Conservation (phyloP, 2,329 filamentous ascomycete genomes). For the Fusarium heterosporum region DNA sequence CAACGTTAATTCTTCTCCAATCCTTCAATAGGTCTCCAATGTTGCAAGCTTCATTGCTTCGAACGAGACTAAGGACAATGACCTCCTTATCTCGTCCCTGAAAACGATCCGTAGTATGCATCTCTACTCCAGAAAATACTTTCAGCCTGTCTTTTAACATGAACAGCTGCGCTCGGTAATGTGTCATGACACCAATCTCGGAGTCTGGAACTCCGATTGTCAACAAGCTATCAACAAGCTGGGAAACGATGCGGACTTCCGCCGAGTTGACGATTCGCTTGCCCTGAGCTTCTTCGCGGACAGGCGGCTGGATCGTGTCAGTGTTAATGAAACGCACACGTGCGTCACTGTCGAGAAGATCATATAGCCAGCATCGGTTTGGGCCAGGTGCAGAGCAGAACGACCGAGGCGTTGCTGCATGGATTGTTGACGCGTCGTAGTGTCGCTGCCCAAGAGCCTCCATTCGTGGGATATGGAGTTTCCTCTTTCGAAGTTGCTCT, state of each 20-base stretch:
- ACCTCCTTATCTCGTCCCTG: slow-evolving; percentile 97
- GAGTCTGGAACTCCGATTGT: slow-evolving; percentile 77
- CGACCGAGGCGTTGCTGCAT: slow-evolving; percentile 56
- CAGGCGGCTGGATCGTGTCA: slow-evolving; percentile 73
- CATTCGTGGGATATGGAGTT: slow-evolving; percentile 76
- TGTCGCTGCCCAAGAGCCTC: slow-evolving; percentile 70
- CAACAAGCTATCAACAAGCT: slow-evolving; percentile 84
- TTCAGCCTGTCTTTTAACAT: slow-evolving; percentile 80
- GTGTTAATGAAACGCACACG: slow-evolving; percentile 93
- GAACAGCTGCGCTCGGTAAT: slow-evolving; percentile 92
- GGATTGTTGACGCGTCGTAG: slow-evolving; percentile 62
- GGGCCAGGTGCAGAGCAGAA: slow-evolving; percentile 67
- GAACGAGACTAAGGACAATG: slow-evolving; percentile 86
- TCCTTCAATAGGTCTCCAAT: slow-evolving; percentile 95
- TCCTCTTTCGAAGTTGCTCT: slow-evolving; percentile 75
- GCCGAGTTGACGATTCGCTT: slow-evolving; percentile 88
- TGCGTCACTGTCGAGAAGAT: slow-evolving; percentile 74
- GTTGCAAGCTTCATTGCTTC: slow-evolving; percentile 82
- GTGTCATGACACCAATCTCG: slow-evolving; percentile 94
- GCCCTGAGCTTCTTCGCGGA: slow-evolving; percentile 80
- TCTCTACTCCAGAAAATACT: slow-evolving; percentile 75
- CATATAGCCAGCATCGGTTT: slow-evolving; percentile 78
- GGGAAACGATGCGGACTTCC: slow-evolving; percentile 82
- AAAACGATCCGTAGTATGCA: slow-evolving; percentile 97
- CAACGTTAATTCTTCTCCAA: slow-evolving; percentile 94